Evolutionary conservation across 805 yeast species (phyloP).

Genomic region (Spathaspora passalidarum): DNA sequence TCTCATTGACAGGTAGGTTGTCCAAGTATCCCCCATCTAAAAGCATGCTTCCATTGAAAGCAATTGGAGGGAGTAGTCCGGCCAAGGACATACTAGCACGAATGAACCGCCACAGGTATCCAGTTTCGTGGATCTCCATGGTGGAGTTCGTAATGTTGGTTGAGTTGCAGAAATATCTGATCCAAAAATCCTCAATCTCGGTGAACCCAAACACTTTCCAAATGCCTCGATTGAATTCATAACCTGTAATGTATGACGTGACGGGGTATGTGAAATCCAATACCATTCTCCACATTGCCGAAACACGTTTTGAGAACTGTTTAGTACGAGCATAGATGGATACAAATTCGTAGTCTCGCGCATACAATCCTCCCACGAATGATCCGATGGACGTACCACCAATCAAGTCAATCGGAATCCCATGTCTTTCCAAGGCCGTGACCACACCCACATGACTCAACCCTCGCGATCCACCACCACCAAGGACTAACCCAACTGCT

Average conservation of each 20-base stretch:
- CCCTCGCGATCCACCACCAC: slow-evolving; percentile 98
- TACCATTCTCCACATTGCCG: slow-evolving; percentile 81
- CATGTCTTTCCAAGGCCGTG: slow-evolving; percentile 85
- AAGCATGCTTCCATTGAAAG: slow-evolving; percentile 88
- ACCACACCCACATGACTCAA: slow-evolving; percentile 88
- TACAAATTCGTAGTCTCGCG: slow-evolving; percentile 86
- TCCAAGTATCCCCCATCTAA: slow-evolving; percentile 96
- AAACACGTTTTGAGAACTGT: slow-evolving; percentile 76
- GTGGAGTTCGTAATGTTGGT: slow-evolving; percentile 93
- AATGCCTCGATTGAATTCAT: slow-evolving; percentile 94
- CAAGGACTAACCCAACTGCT: slow-evolving; percentile 90
- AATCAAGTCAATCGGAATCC: slow-evolving; percentile 88
- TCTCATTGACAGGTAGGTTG: slow-evolving; percentile 87
- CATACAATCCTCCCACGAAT: slow-evolving; percentile 92
- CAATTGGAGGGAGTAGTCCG: slow-evolving; percentile 84
- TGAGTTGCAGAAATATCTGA: slow-evolving; percentile 82
- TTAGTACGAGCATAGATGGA: slow-evolving; percentile 89
- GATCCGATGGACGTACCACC: slow-evolving; percentile 98
- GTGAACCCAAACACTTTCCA: slow-evolving; percentile 94
- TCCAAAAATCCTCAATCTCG: slow-evolving; percentile 95
- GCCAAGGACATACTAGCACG: slow-evolving; percentile 97
- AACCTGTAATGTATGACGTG: slow-evolving; percentile 94
- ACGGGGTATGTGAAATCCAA: slow-evolving; percentile 90
- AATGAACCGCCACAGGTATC: slow-evolving; percentile 93
- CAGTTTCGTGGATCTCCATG: slow-evolving; percentile 90